Evolutionary conservation across 1,139 yeast genomes (phyloP), one percentile per base, ranked within the genome.

Genomic region (Geotrichum citri-aurantii): DNA sequence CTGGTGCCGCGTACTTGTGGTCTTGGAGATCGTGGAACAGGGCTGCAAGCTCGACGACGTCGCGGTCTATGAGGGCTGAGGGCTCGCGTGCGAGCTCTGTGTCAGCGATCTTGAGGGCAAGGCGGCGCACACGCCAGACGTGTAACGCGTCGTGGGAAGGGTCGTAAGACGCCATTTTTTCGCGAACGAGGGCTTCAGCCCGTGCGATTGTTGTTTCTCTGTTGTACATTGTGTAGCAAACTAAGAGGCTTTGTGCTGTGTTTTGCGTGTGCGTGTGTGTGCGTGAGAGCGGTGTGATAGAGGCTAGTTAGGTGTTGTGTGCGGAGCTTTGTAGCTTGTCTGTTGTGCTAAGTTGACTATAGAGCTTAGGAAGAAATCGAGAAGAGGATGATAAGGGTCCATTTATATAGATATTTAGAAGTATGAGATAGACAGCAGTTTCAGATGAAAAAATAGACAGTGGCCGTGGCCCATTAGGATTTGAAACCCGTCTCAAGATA

Each of bases 1-100:
- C 33, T 12, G 24, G 24, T 26, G 24, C 27, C 29, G 60, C 63
- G 62, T 73, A 74, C 63, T 74, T 74, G 66, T 71, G 73, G 58
- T 74, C 77, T 24, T 69, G 66, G 48, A 73, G 64, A 59, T 73
- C 77, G 60, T 74, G 77, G 54, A 72, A 69, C 48, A 74, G 63
- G 1, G 77, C 77, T 0, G 71, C 75, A 17, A 74, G 63, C 59
- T 71, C 72, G 1, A 73, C 76, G 5, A 72, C 71, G 27, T 64
- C 58, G 50, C 52, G 24, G 58, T 73, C 72, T 10, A 65, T 63
- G 29, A 59, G 57, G 7, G 31, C 21, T 14, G 55, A 54, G 5
- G 17, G 44, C 11, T 47, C 47, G 21, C 59, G 46, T n/a, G 57
- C 27, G 10, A 44, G 55, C 14, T 59, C 57, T 12, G 63, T 51